Percentiles rank a stretch among this genome's conserved stretches.
Evolutionary conservation across 2,329 filamentous ascomycete genomes (phyloP).

Genomic region (Pyrenophora teres): DNA sequence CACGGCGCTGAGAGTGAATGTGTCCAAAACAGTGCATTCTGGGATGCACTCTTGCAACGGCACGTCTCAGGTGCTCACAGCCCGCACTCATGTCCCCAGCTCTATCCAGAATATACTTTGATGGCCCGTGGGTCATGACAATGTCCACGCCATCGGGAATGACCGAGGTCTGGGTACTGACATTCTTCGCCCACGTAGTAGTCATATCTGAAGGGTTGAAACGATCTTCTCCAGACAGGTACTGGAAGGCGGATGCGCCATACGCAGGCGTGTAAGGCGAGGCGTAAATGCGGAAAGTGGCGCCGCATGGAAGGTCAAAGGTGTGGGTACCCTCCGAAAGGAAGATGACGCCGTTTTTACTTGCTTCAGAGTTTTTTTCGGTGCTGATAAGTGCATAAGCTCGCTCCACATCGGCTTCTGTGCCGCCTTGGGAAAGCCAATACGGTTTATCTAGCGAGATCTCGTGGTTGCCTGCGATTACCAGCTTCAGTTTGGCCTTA

Average conservation of each 20-base stretch:
- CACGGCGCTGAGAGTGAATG: slow-evolving; percentile 54
- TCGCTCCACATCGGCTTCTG: slow-evolving; percentile 8
- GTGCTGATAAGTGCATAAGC: slow-evolving; percentile 33
- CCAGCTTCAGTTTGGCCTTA: slow-evolving; percentile 60
- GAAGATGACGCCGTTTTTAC: slow-evolving; percentile 54
- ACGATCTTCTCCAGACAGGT: slow-evolving; percentile 54
- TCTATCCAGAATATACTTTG: slow-evolving; percentile 56
- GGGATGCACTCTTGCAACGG: slow-evolving; percentile 54
- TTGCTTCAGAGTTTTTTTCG: slow-evolving; percentile 48
- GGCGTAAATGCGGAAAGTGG: slow-evolving; percentile 57
- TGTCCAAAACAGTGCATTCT: slow-evolving; percentile 64
- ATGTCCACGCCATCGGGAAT: slow-evolving; percentile 56
- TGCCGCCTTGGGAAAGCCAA: slow-evolving; percentile 39
- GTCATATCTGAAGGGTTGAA: slow-evolving; percentile 50
- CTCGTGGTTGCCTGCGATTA: slow-evolving; percentile 68
- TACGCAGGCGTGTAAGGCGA: slow-evolving; percentile 59
- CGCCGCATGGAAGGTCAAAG: slow-evolving; percentile 55
- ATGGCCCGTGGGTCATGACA: slow-evolving; percentile 65
- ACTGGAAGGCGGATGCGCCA: slow-evolving; percentile 59
- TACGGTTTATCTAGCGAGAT: slow-evolving; percentile 57
- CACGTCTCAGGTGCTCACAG: slow-evolving; percentile 59
- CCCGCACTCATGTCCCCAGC: slow-evolving; percentile 51
- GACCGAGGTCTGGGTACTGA: slow-evolving; percentile 22
- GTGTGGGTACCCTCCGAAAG: slow-evolving; percentile 57
- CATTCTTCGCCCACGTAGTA: slow-evolving; percentile 26